These are phyloP conservation scores for Wakefieldia striispora DNA, from an alignment of 768 basidiomycete species.

Conservation along the genomic window DNA sequence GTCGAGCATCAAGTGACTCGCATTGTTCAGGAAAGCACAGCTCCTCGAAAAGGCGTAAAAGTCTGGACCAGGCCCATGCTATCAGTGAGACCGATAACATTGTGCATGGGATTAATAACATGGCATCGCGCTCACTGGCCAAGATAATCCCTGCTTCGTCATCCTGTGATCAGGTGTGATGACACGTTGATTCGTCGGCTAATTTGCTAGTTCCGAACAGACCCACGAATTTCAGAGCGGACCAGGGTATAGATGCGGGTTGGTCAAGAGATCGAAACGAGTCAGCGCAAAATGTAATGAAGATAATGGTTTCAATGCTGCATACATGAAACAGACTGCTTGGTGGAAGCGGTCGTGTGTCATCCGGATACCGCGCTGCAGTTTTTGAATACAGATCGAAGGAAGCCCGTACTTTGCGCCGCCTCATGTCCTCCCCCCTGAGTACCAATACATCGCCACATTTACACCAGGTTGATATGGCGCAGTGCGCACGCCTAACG, in stretches of 20 bases:
- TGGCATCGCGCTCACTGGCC: too few relatives aligned
- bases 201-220: background rate
- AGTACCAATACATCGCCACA: constrained; percentile 6
- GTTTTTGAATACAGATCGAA: constrained; percentile 6
- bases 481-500: background rate
- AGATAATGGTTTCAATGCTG: background rate
- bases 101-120: too few relatives aligned
- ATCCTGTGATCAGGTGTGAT: too few relatives aligned
- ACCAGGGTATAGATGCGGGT: background rate
- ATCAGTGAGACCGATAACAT: too few relatives aligned
- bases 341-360: background rate
- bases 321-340: background rate
- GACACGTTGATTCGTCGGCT: too few relatives aligned
- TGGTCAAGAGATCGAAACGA: too few relatives aligned
- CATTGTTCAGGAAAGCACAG: too few relatives aligned
- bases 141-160: too few relatives aligned
- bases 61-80: too few relatives aligned
- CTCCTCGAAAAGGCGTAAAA: background rate
- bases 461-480: constrained; percentile 1
- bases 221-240: background rate
- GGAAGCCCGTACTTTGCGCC: constrained; percentile 19
- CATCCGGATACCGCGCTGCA: background rate
- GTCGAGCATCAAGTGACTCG: too few relatives aligned
- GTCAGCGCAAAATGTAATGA: too few relatives aligned
- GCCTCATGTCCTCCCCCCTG: background rate